A percentile compares a stretch with the other conserved stretches of the same genome.
phyloP scores from a whole-genome alignment of 2,329 filamentous ascomycete genomes.

The Fusarium coffeatum region DNA sequence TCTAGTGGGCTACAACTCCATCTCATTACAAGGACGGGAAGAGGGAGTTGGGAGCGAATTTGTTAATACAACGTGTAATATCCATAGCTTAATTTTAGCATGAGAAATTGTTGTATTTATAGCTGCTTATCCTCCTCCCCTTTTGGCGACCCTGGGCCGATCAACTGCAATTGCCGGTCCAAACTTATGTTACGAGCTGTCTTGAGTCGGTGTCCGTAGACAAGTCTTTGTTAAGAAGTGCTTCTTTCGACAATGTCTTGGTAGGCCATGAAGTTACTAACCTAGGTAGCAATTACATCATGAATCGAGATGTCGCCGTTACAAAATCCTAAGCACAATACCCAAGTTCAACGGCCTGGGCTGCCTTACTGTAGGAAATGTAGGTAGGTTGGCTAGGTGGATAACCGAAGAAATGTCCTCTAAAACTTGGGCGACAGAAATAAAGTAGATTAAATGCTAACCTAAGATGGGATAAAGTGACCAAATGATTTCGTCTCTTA shows the following conservation, averaged over 20 bases:
- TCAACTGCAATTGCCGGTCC: conserved; percentile 26
- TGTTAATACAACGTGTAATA: conserved; percentile 1
- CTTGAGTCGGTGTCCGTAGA: neutral
- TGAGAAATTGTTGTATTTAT: conserved; percentile 27
- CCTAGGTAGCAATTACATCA: neutral
- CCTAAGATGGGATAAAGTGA: no score
- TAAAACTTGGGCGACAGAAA: no score
- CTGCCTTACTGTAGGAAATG: conserved; percentile 9
- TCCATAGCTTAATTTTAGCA: conserved; percentile 29
- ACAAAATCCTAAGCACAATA: neutral
- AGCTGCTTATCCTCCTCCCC: conserved; percentile 30
- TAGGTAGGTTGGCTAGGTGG: no score
- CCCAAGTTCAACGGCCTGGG: neutral
- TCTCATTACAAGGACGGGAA: conserved; percentile 12
- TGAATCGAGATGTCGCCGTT: conserved; percentile 17
- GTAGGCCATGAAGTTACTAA: neutral
- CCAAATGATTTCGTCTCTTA: no score
- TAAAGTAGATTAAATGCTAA: no score
- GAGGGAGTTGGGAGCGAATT: conserved; percentile 16
- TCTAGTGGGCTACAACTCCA: conserved; percentile 6
- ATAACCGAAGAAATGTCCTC: no score
- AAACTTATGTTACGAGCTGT: conserved; percentile 9
- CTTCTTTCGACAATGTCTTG: neutral
- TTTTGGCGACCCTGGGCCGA: conserved; percentile 24
- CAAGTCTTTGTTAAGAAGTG: neutral